These are phyloP conservation scores for Cavenderia fasciculata DNA, from an alignment of 78 protist genomes.

Conservation along the genomic window DNA sequence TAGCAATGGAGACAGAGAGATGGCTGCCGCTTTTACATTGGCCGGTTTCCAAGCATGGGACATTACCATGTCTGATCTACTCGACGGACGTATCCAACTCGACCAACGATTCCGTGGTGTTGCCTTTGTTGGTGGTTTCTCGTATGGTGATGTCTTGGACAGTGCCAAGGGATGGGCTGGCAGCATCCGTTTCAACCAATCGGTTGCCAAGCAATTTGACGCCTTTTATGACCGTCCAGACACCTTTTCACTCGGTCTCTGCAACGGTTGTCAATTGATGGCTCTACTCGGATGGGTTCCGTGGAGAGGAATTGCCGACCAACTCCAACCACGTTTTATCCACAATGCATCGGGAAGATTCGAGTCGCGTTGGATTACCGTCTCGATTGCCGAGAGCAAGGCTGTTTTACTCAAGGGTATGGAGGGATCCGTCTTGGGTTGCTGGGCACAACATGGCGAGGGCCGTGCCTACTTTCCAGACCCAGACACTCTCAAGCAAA, in stretches of 20 bases:
- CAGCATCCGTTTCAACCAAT: slow-evolving; percentile 53
- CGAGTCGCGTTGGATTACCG: slow-evolving; percentile 87
- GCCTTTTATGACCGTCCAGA: slow-evolving; percentile 86
- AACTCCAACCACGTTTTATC: slow-evolving; percentile 87
- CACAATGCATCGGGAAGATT: slow-evolving; percentile 91
- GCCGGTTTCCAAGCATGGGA: slow-evolving; percentile 93
- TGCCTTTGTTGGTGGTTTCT: slow-evolving; percentile 95
- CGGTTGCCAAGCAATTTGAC: slow-evolving; percentile 71
- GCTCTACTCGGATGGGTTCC: slow-evolving; percentile 90
- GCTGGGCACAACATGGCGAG: slow-evolving; percentile 94
- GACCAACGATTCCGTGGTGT: slow-evolving; percentile 86
- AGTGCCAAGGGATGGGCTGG: slow-evolving; percentile 96
- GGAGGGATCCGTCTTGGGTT: slow-evolving; percentile 82
- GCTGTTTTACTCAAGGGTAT: slow-evolving; percentile 86
- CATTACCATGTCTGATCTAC: slow-evolving; percentile 89
- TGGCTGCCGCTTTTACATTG: slow-evolving; percentile 87
- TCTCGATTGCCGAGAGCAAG: slow-evolving; percentile 57
- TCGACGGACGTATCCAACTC: slow-evolving; percentile 59
- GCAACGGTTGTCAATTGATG: slow-evolving; percentile 98
- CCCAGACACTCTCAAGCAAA: slow-evolving; percentile 8
- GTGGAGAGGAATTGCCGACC: slow-evolving; percentile 8
- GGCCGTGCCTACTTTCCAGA: slow-evolving; percentile 79
- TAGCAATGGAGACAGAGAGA: slow-evolving; percentile 94
- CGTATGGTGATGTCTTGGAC: slow-evolving; percentile 91
- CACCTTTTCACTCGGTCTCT: slow-evolving; percentile 95